Evolutionary conservation across 305 asterid genomes (phyloP), one percentile per base, ranked within the genome.

Genomic region (Fraxinus floribunda): DNA sequence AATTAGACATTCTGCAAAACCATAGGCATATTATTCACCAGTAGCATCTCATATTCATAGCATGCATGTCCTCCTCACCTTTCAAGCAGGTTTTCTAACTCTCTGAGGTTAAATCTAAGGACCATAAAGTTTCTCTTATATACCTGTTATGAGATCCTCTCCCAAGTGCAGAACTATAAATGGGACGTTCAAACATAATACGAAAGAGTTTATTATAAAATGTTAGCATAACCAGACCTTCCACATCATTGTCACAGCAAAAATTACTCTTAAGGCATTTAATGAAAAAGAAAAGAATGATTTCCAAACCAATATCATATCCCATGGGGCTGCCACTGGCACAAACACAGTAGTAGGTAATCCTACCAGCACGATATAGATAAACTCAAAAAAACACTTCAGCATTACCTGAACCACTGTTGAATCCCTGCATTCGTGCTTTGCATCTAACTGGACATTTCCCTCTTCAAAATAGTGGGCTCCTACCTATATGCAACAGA

Each of bases 391-490:
- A 80, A 79, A 81, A 70, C 62, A 83, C 75, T 82, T 68, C 75
- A 13, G 80, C 84, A 80, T 87, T 84, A 93, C 99, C 97, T 93
- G 97, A 88, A 94, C 83, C 78, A 89, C 79, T 38, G 98, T 93
- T 82, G 98, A 89, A 89, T 95, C 98, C 86, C 89, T 89, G 92
- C 93, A 90, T 81, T 93, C 97, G 38, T 92, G 92, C 82, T 93
- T 89, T 66, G 98, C 94, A 80, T 94, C 97, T 87, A 95, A 89
- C 91, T 95, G 99, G 80, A 95, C 99, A 90, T 95, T 95, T 85
- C 98, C 98, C 90, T 95, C 99, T 91, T 94, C 98, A 87, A 95
- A 95, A 88, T 95, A 95, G 89, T 95, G 98, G 52, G 99, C 99
- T 81, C 93, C 98, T 29, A 94, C 99, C 98, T 95, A 85, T 68